Conservation (phyloP, 2,329 filamentous ascomycete genomes). For the Aureobasidium sp. region DNA sequence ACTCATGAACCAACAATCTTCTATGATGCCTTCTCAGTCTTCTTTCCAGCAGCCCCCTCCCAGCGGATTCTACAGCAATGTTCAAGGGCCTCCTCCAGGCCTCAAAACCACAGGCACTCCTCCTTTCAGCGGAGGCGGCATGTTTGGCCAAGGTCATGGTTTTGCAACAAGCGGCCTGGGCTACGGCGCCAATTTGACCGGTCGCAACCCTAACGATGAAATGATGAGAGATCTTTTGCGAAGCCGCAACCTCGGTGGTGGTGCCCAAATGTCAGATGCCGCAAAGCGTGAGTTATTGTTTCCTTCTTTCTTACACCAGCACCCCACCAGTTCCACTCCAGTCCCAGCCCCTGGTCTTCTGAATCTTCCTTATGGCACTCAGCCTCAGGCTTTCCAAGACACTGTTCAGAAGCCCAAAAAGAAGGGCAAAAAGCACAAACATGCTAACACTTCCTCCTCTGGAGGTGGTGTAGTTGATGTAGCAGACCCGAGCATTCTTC, state of each 20-base stretch:
- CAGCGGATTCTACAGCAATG: conserved; percentile 69
- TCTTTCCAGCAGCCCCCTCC: conserved; percentile 48
- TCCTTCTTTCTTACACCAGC: conserved; percentile 85
- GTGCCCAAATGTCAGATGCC: conserved; percentile 65
- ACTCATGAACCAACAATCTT: conserved; percentile 74
- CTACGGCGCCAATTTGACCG: conserved; percentile 47
- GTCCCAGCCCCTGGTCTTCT: conserved; percentile 86
- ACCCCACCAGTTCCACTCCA: conserved; percentile 74
- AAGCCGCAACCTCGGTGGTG: conserved; percentile 45
- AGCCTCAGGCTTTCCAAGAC: conserved; percentile 15
- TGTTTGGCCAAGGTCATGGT: conserved; percentile 83
- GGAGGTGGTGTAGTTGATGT: conserved; percentile 99
- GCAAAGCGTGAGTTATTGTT: conserved; percentile 98
- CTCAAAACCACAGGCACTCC: conserved; percentile 93
- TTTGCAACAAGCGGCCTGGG: conserved; percentile 64
- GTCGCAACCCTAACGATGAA: conserved; percentile 68
- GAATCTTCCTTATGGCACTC: conserved; percentile 73
- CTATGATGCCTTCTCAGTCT: conserved; percentile 64
- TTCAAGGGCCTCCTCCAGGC: conserved; percentile 89
- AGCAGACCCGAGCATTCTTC: conserved; percentile 99
- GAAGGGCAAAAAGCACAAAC: conserved; percentile 99
- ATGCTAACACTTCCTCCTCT: conserved; percentile 99
- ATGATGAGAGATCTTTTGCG: conserved; percentile 78
- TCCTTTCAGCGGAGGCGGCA: conserved; percentile 67
- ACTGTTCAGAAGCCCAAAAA: conserved; percentile 73